These are phyloP conservation scores for Aspergillus tamarii DNA, from an alignment of 2,329 filamentous ascomycete genomes.

Conservation along the genomic window DNA sequence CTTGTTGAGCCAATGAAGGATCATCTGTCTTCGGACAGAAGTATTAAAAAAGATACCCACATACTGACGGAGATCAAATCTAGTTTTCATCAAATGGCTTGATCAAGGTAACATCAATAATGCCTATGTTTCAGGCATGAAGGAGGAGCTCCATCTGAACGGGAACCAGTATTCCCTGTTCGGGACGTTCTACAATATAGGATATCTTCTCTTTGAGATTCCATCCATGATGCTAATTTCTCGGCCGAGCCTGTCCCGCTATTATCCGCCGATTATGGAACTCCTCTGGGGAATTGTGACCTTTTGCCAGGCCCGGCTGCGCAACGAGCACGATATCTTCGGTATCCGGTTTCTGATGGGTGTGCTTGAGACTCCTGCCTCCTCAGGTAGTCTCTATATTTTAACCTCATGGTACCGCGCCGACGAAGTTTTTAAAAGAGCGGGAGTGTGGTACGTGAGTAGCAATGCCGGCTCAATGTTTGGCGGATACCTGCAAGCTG, in stretches of 20 bases:
- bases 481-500: slow-evolving; percentile 61
- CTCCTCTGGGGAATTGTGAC: slow-evolving; percentile 40
- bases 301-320: slow-evolving; percentile 37
- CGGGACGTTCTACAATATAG: slow-evolving; percentile 34
- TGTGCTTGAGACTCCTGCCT: slow-evolving; percentile 33
- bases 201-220: slow-evolving; percentile 37
- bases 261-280: slow-evolving; percentile 35
- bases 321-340: slow-evolving; percentile 37
- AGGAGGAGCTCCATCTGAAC: slow-evolving; percentile 35
- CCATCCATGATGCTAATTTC: slow-evolving; percentile 35
- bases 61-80: no score
- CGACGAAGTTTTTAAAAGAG: slow-evolving; percentile 56
- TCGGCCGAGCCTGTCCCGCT: slow-evolving; percentile 32
- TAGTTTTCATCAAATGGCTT: slow-evolving; percentile 1
- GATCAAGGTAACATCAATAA: slow-evolving; percentile 39
- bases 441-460: slow-evolving; percentile 58
- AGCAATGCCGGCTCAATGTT: slow-evolving; percentile 60
- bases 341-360: slow-evolving; percentile 39
- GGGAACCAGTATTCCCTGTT: slow-evolving; percentile 38
- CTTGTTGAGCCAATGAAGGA: no score
- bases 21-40: no score
- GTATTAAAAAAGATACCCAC: no score
- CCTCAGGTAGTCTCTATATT: no score
- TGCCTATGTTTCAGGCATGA: slow-evolving; percentile 38
- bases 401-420: slow-evolving; percentile 44